Percentiles rank a stretch among this genome's conserved stretches.
These are phyloP conservation scores for Xylariaceae sp. DNA, from an alignment of 2,329 filamentous ascomycete genomes.

Conservation along the genomic window DNA sequence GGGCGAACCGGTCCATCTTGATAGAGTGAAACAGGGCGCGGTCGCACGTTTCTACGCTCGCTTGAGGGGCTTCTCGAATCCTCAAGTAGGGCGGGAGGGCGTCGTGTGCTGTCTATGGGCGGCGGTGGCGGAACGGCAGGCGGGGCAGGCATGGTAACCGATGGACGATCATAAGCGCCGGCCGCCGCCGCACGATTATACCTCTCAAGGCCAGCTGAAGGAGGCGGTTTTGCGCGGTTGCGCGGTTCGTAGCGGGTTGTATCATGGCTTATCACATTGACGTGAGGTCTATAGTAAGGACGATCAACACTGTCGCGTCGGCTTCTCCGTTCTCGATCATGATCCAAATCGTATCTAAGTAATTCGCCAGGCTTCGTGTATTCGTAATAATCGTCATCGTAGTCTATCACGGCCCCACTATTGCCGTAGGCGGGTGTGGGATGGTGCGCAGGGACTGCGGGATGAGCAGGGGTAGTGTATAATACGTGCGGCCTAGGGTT, in stretches of 20 bases:
- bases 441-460: conserved; percentile 26
- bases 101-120: conserved; percentile 28
- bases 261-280: conserved; percentile 46
- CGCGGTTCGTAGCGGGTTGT: conserved; percentile 40
- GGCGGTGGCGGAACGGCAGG: conserved; percentile 39
- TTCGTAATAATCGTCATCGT: conserved; percentile 55
- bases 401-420: conserved; percentile 40
- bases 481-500: conserved; percentile 42
- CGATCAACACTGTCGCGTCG: conserved; percentile 53
- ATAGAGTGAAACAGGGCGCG: conserved; percentile 48
- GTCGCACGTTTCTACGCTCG: conserved; percentile 31
- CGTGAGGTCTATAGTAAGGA: conserved; percentile 49
- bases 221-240: conserved; percentile 55
- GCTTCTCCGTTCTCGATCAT: conserved; percentile 37
- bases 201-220: conserved; percentile 65
- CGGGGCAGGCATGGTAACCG: conserved; percentile 42
- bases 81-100: conserved; percentile 32
- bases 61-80: conserved; percentile 33
- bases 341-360: conserved; percentile 55
- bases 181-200: conserved; percentile 45
- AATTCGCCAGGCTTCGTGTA: conserved; percentile 60
- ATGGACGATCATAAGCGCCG: conserved; percentile 43
- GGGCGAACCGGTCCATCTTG: conserved; percentile 44
- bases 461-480: conserved; percentile 39
- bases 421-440: conserved; percentile 21